Base-by-base conservation (phyloP, 371 early-diverging fungal species). In the Mucor lusitanicus region DNA sequence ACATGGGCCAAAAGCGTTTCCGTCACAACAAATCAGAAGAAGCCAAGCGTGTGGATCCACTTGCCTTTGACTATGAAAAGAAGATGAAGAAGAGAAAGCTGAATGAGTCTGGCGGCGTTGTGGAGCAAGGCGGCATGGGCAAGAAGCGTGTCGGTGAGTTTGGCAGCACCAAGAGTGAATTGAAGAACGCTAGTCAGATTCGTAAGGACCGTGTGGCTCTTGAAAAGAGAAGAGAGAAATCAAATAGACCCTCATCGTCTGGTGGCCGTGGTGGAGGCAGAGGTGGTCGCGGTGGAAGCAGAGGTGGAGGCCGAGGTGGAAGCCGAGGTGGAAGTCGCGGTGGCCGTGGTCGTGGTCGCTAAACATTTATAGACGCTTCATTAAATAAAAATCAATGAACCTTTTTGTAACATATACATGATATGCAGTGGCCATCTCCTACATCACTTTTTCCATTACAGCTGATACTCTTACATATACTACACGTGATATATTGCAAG, bases 141-240 rank as follows among this genome's bases (percentile, higher is more conserved):
- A 83, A 87, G 69, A 86, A 79, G 53, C 87, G 83, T 63, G 77
- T 74, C 19, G 81, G 87, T 64, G 79, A 78, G 35, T 56, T 27
- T n/a, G 27, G 63, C 32, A 72, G 73, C n/a, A 79, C 72, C 7
- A 88, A 82, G 71, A 89, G 82, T 57, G 99, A 98, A 77, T 85
- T 99, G 69, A 94, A 92, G 81, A 79, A 86, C 12, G 85, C 87
- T n/a, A 88, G 85, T 46, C 90, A 93, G 76, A 95, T 99, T 65
- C 88, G 90, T 63, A 97, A 95, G 76, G 90, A 89, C 23, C 83
- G 97, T 70, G 83, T 88, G 72, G 72, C 78, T 40, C 90, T 92
- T 78, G 95, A 96, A 71, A 87, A 89, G 76, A 66, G 94, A 65
- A 79, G 85, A 48, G 92, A 81, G 28, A 92, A 91, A 80, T 91